A percentile compares a stretch with the other conserved stretches of the same genome.
Conservation (phyloP, 2,329 filamentous ascomycete species). For the Pleurostoma richardsiae region DNA sequence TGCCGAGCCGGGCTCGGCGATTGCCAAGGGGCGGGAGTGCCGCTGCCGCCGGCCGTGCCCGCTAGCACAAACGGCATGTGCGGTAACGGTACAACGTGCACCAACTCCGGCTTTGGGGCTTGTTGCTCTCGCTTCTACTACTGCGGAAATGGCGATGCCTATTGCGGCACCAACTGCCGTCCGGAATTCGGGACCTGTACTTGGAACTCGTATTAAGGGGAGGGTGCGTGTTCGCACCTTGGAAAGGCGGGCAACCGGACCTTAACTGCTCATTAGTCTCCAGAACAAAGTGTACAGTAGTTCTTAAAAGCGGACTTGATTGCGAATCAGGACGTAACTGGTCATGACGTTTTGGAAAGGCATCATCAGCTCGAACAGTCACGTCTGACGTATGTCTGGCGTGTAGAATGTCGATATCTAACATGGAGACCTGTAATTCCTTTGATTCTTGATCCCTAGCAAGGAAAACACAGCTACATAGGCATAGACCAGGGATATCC, state of each 20-base stretch:
- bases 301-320: not conserved
- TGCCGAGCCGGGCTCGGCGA: not conserved
- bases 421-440: not conserved
- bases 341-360: too few species aligned
- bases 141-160: constrained; percentile 1
- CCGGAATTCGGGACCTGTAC: not conserved
- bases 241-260: not conserved
- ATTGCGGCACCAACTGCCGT: constrained; percentile 1
- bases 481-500: too few species aligned
- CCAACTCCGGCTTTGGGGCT: not conserved
- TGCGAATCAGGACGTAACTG: not conserved
- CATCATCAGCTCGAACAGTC: not conserved
- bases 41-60: not conserved
- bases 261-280: not conserved
- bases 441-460: not conserved
- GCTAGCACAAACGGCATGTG: constrained; percentile 2
- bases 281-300: not conserved
- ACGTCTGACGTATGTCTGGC: not conserved
- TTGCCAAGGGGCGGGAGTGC: not conserved
- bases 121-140: constrained; percentile 5
- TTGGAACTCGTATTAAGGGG: not conserved
- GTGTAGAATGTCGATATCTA: not conserved
- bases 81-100: constrained; percentile 1
- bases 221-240: not conserved
- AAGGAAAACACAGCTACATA: too few species aligned